phyloP scores from a whole-genome alignment of 805 yeast genomes.

The Yarrowia phangngaensis region DNA sequence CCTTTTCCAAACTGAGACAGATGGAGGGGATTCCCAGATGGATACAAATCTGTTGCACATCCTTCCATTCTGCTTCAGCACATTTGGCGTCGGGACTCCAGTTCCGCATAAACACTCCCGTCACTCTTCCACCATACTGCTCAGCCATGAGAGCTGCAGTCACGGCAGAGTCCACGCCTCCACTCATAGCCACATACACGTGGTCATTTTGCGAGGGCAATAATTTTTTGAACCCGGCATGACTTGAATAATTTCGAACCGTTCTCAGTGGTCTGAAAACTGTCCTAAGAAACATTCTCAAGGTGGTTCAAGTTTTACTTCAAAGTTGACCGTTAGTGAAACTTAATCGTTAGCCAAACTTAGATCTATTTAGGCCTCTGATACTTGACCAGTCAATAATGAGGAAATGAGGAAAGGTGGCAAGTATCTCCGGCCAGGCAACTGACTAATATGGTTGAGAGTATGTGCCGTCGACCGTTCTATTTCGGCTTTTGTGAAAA shows the following conservation, averaged over 20 bases:
- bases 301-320: too few relatives aligned
- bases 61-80: slow-evolving; percentile 84
- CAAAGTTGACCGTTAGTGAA: too few relatives aligned
- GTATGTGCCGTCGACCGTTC: too few relatives aligned
- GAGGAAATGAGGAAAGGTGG: too few relatives aligned
- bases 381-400: too few relatives aligned
- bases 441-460: too few relatives aligned
- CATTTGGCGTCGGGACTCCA: slow-evolving; percentile 66
- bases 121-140: slow-evolving; percentile 51
- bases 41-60: slow-evolving; percentile 62
- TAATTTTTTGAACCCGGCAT: background rate
- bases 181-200: slow-evolving; percentile 85
- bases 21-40: slow-evolving; percentile 65
- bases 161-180: slow-evolving; percentile 94
- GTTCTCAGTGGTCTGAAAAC: background rate
- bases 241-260: background rate
- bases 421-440: too few relatives aligned
- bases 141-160: slow-evolving; percentile 65
- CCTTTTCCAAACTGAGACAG: slow-evolving; percentile 78
- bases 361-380: too few relatives aligned
- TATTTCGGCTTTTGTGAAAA: too few relatives aligned
- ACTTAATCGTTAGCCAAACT: too few relatives aligned
- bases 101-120: slow-evolving; percentile 90
- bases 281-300: too few relatives aligned
- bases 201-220: slow-evolving; percentile 33